Percentiles rank a stretch among this genome's conserved stretches.
These are phyloP conservation scores for Rhypophila decipiens DNA, from an alignment of 495 filamentous ascomycete genomes.

Conservation along the genomic window DNA sequence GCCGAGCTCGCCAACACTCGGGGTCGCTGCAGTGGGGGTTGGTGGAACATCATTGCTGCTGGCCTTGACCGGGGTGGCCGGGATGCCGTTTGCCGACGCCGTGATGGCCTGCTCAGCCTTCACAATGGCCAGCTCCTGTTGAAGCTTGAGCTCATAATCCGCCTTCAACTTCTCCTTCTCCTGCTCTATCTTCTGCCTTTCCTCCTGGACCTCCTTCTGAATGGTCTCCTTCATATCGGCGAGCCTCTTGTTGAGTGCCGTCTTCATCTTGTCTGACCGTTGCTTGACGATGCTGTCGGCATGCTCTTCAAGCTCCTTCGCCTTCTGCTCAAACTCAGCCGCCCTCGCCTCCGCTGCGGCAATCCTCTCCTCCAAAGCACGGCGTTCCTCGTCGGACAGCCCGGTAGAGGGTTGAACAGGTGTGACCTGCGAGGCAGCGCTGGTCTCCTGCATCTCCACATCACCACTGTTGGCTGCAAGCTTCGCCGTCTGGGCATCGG, in stretches of 20 bases:
- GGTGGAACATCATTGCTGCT: slow-evolving; percentile 18
- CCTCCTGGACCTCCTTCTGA: slow-evolving; percentile 39
- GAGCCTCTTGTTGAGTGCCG: slow-evolving; percentile 61
- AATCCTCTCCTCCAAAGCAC: slow-evolving; percentile 44
- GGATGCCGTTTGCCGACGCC: slow-evolving; percentile 23
- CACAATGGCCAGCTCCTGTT: slow-evolving; percentile 53
- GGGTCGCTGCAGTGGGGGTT: slow-evolving; percentile 24
- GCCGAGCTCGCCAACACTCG: slow-evolving; percentile 30
- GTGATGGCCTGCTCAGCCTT: slow-evolving; percentile 42
- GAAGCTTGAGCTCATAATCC: slow-evolving; percentile 59
- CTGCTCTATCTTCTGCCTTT: slow-evolving; percentile 40
- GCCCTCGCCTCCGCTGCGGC: slow-evolving; percentile 39
- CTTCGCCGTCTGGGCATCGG: slow-evolving; percentile 37
- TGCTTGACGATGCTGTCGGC: slow-evolving; percentile 52
- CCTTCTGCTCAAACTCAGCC: slow-evolving; percentile 51
- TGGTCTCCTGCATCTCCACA: slow-evolving; percentile 27
- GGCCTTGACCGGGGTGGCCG: slow-evolving; percentile 32
- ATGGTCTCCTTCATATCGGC: slow-evolving; percentile 49
- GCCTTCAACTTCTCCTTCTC: slow-evolving; percentile 52
- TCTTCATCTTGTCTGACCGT: slow-evolving; percentile 68
- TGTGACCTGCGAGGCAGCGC: slow-evolving; percentile 19
- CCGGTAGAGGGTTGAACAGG: slow-evolving; percentile 7
- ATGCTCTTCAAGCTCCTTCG: slow-evolving; percentile 47
- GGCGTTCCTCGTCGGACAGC: slow-evolving; percentile 46
- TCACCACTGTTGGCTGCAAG: slow-evolving; percentile 28